Base-by-base conservation (phyloP, 495 filamentous ascomycete genomes). In the Lentithecium fluviatile region DNA sequence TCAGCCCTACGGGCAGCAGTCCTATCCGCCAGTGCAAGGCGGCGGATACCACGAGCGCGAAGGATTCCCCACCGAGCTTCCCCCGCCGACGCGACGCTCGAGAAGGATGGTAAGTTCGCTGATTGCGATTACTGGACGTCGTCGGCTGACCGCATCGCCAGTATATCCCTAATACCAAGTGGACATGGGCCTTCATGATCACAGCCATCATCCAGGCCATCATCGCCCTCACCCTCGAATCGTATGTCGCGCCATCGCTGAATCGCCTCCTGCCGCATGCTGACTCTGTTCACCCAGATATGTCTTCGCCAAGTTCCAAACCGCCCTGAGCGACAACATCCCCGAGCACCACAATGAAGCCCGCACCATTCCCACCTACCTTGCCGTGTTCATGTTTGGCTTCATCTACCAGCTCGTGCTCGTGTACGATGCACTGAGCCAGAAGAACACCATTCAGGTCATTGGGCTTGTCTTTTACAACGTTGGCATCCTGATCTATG, bases 381-480 rank as follows among this genome's bases (percentile, higher is more conserved):
- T 98, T 23, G 87, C 93, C 11, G 81, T 98, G n/a, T 95, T 97
- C 75, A 95, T 96, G 71, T 96, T 98, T 74, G 94, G 90, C 52
- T 96, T 95, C 74, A 70, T 98, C 54, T 98, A 97, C 75, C 85
- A 96, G 67, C 72, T 97, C 5, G 72, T 94, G 32, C 77, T 98
- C 23, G 87, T 94, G 13, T 97, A 89, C 76, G 94, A 98, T 80
- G 93, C 95, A 2, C 78, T 98, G 58, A 85, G 91, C 47, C 76
- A 92, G 69, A 96, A 96, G 77, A 98, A 98, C 76, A 98, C 94
- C 13, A 98, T 98, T 81, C 94, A 98, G 74, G 80, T 98, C 71
- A 97, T 98, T 67, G 95, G 94, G 29, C 78, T 98, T 17, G 97
- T 93, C 74, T 66, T 93, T 34, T 95, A 91, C 75, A 96, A 98